phyloP scores from a whole-genome alignment of 2,329 filamentous ascomycete species.

The Monilinia aucupariae region DNA sequence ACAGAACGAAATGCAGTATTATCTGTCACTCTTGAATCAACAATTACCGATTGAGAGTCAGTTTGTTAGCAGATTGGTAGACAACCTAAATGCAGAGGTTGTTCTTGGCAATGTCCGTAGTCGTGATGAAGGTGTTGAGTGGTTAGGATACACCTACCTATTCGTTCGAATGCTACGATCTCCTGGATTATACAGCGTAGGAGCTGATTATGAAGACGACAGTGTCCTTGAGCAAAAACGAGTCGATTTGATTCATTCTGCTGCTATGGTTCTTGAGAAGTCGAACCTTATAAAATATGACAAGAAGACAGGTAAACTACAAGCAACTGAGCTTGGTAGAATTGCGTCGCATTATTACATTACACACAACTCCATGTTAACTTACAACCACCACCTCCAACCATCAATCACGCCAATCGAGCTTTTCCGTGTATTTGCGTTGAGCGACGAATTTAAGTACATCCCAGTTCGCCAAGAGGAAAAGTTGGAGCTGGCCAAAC shows the following conservation, averaged over 20 bases:
- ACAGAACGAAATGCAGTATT: conserved; percentile 92
- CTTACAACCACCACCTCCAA: conserved; percentile 92
- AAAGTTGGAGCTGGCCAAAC: conserved; percentile 90
- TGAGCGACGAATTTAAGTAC: conserved; percentile 98
- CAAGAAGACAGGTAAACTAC: conserved; percentile 81
- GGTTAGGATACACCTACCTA: conserved; percentile 96
- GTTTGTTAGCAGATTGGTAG: conserved; percentile 83
- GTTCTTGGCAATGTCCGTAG: conserved; percentile 89
- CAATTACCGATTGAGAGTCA: conserved; percentile 97
- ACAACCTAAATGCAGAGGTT: conserved; percentile 94
- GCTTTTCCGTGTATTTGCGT: conserved; percentile 90
- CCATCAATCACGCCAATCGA: conserved; percentile 91
- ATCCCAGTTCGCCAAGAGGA: conserved; percentile 97
- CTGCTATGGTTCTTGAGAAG: conserved; percentile 79
- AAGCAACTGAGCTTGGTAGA: conserved; percentile 87
- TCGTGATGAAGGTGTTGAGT: conserved; percentile 95
- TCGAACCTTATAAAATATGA: conserved; percentile 92
- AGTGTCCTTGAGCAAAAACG: conserved; percentile 89
- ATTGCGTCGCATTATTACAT: conserved; percentile 99
- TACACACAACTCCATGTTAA: conserved; percentile 91
- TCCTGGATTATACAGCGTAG: conserved; percentile 90
- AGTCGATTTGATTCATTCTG: conserved; percentile 95
- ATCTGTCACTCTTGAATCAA: conserved; percentile 92
- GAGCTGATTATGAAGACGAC: conserved; percentile 91
- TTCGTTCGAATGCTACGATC: conserved; percentile 97